Evolutionary conservation across 2,329 filamentous ascomycete species (phyloP).

Genomic region (Amylocarpus encephaloides): DNA sequence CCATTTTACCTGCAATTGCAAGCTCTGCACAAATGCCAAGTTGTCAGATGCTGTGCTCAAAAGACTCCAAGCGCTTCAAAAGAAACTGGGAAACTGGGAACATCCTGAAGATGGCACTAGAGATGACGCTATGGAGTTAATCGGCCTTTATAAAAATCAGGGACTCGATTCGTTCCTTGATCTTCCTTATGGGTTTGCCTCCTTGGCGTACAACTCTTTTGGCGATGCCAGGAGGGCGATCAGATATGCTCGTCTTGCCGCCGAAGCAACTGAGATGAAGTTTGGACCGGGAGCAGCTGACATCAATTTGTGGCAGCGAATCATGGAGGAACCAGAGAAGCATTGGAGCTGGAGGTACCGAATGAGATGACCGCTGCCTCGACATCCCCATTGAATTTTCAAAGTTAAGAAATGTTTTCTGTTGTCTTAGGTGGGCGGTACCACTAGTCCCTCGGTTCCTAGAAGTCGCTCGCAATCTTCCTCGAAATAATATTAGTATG

Average conservation of each 20-base stretch:
- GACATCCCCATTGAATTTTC: neutral
- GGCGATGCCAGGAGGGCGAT: slow-evolving; percentile 27
- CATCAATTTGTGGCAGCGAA: slow-evolving; percentile 30
- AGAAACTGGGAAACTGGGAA: slow-evolving; percentile 3
- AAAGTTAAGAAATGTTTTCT: neutral
- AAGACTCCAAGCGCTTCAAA: slow-evolving; percentile 30
- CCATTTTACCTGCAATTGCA: slow-evolving; percentile 37
- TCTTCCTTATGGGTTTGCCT: slow-evolving; percentile 35
- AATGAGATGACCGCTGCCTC: neutral
- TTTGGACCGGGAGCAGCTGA: slow-evolving; percentile 32
- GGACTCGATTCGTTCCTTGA: slow-evolving; percentile 36
- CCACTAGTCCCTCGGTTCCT: no score
- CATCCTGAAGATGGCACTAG: slow-evolving; percentile 13
- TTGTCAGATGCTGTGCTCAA: slow-evolving; percentile 30
- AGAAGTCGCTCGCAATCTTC: no score
- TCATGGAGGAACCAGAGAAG: slow-evolving; percentile 27
- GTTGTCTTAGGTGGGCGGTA: neutral
- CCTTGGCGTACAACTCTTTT: slow-evolving; percentile 35
- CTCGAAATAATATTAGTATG: no score
- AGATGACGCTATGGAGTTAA: slow-evolving; percentile 29
- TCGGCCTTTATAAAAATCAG: slow-evolving; percentile 33
- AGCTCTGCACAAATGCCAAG: slow-evolving; percentile 30
- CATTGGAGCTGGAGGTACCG: slow-evolving; percentile 19
- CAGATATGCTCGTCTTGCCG: slow-evolving; percentile 32
- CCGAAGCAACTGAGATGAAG: slow-evolving; percentile 33